A percentile compares a stretch with the other conserved stretches of the same genome.
Evolutionary conservation across 2,329 filamentous ascomycete species (phyloP).

Genomic region (Aureobasidium melanogenum): DNA sequence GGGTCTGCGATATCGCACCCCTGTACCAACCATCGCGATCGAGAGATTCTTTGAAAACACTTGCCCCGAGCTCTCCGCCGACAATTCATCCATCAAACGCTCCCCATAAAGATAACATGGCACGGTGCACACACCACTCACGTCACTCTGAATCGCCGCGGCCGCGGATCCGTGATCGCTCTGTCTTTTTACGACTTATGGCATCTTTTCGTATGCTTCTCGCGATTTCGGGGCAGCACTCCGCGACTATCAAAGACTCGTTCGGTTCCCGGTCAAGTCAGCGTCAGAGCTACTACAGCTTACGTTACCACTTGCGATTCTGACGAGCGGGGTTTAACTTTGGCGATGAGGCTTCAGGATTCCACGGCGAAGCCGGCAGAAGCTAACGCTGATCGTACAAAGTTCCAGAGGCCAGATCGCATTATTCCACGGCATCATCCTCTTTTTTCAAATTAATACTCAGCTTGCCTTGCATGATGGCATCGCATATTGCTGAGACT

Average conservation of each 20-base stretch:
- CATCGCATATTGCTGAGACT: not conserved
- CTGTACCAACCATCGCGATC: not conserved
- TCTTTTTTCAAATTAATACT: not conserved
- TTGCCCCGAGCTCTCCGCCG: constrained; percentile 7
- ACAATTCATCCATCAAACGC: constrained; percentile 9
- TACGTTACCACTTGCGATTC: not conserved
- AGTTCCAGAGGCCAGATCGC: not conserved
- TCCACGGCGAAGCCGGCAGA: not conserved
- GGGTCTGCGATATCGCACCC: not conserved
- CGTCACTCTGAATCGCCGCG: not conserved
- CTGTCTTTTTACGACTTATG: not conserved
- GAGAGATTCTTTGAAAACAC: constrained; percentile 3
- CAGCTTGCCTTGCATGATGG: not conserved
- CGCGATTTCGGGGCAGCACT: not conserved
- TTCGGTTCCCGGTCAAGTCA: not conserved
- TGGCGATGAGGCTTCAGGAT: not conserved
- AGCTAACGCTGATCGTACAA: not conserved
- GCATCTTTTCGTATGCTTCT: not conserved
- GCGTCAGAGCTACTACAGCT: not conserved
- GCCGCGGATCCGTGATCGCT: constrained; percentile 1
- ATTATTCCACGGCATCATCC: not conserved
- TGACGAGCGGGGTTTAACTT: constrained; percentile 5
- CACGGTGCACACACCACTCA: not conserved
- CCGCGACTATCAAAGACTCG: not conserved
- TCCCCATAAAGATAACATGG: constrained; percentile 6